Evolutionary conservation across 441 rosid species (phyloP), one percentile per base, ranked within the genome.

Genomic region (Euphorbia schlechtendalii): DNA sequence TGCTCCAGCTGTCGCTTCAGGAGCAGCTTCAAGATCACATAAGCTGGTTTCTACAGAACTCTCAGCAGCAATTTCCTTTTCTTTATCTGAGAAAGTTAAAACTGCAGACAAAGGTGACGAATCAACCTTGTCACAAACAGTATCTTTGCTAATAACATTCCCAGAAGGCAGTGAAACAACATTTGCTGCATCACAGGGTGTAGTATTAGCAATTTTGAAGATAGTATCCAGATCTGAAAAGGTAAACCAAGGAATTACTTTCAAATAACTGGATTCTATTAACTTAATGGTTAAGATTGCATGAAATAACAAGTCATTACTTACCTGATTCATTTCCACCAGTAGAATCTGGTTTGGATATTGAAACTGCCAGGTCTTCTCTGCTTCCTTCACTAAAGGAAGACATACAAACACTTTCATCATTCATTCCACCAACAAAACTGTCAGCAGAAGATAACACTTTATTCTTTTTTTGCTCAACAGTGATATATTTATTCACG

Each of bases 301-400:
- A 41, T 53, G 61, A 28, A 55, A 41, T 25, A 73, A 51, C 11
- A 65, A 56, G 41, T 57, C 61, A 73, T 17, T 52, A 67, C 27
- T 68, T 69, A 90, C 96, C 87, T 70, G 80, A 72, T 56, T 76
- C 76, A 32, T 70, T 69, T 17, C 56, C 56, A 70, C 69, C 65
- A 71, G 65, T 52, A 69, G 76, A 59, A 77, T 77, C 76, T 38
- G 77, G 65, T 48, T 68, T 69, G 62, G 76, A 43, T 64, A 73
- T 73, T 21, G 76, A 68, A 61, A 52, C 80, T 75, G 74, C 72
- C 63, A 73, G 73, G 55, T 56, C 75, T 62, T 61, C 68, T 21
- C 69, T 27, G 59, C 62, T 70, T 70, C 36, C 77, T 41, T 63
- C 69, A 34, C 65, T 70, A 69, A 56, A 74, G 17, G 76, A 60